phyloP scores from a whole-genome alignment of 208 protist genomes.

The Porcisia deanei region DNA sequence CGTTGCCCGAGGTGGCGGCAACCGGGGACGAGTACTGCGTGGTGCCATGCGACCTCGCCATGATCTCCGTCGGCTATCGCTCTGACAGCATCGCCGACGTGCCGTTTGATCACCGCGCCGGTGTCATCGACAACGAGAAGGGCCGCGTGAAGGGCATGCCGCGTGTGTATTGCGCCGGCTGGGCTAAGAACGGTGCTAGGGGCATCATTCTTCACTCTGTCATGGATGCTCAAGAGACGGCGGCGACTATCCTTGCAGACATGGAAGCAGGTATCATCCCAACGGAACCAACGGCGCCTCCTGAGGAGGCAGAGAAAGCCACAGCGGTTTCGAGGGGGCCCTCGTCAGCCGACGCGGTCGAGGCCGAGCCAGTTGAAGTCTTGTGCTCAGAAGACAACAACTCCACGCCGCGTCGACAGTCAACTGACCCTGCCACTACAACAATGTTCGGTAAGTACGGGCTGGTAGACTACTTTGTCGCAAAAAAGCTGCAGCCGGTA shows the following conservation, averaged over 20 bases:
- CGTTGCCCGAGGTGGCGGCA: neutral
- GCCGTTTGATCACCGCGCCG: conserved; percentile 71
- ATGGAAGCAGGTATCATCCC: conserved; percentile 51
- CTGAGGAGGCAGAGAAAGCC: conserved; percentile 14
- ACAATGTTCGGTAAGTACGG: conserved; percentile 86
- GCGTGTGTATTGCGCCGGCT: conserved; percentile 91
- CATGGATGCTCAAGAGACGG: conserved; percentile 82
- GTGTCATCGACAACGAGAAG: conserved; percentile 66
- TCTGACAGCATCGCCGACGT: conserved; percentile 54
- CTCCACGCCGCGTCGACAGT: neutral
- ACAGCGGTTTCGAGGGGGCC: neutral
- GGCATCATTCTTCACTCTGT: conserved; percentile 89
- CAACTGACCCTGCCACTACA: conserved; percentile 6
- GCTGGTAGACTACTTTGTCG: conserved; percentile 81
- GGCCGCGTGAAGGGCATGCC: conserved; percentile 72
- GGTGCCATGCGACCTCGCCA: conserved; percentile 84
- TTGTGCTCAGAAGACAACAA: neutral
- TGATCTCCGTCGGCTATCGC: conserved; percentile 86
- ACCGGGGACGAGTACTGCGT: conserved; percentile 42
- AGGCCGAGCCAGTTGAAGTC: neutral
- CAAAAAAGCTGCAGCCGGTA: conserved; percentile 77
- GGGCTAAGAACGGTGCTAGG: conserved; percentile 91
- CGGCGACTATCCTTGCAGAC: conserved; percentile 59
- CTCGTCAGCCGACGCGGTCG: neutral
- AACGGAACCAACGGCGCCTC: conserved; percentile 17